These are phyloP conservation scores for Phytopythium chamaehyphon DNA, from an alignment of 352 stramenopile genomes.

Conservation along the genomic window DNA sequence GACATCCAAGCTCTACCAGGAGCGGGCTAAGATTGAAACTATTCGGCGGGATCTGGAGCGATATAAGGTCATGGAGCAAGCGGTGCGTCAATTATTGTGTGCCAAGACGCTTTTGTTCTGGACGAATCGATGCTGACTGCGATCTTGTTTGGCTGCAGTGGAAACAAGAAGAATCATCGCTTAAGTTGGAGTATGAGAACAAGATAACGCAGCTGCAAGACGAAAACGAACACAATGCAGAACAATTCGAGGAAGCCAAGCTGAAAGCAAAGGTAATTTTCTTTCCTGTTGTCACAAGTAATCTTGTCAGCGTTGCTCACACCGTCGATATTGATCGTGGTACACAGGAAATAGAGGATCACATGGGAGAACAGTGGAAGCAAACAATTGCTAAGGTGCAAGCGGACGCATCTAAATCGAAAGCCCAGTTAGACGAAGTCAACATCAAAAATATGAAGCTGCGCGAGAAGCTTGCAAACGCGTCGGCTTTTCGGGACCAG, in stretches of 20 bases:
- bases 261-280: slow-evolving; percentile 51
- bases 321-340: background rate
- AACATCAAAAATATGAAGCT: slow-evolving; percentile 75
- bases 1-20: slow-evolving; percentile 42
- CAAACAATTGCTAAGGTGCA: slow-evolving; percentile 68
- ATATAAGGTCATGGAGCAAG: slow-evolving; percentile 49
- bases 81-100: slow-evolving; percentile 24
- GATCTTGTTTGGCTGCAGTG: slow-evolving; percentile 27
- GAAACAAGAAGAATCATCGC: slow-evolving; percentile 47
- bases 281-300: background rate
- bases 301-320: background rate
- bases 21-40: slow-evolving; percentile 33
- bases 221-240: slow-evolving; percentile 45
- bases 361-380: slow-evolving; percentile 76
- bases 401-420: slow-evolving; percentile 56
- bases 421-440: slow-evolving; percentile 70
- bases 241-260: slow-evolving; percentile 49
- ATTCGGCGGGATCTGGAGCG: slow-evolving; percentile 57
- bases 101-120: background rate
- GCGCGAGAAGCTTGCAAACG: slow-evolving; percentile 61
- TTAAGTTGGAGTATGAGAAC: slow-evolving; percentile 55
- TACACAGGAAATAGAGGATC: slow-evolving; percentile 47
- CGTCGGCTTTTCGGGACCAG: slow-evolving; percentile 64
- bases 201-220: slow-evolving; percentile 55
- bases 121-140: slow-evolving; percentile 7